phyloP scores from a whole-genome alignment of 129 eudicot genomes.

The Helichrysum umbraculigerum region DNA sequence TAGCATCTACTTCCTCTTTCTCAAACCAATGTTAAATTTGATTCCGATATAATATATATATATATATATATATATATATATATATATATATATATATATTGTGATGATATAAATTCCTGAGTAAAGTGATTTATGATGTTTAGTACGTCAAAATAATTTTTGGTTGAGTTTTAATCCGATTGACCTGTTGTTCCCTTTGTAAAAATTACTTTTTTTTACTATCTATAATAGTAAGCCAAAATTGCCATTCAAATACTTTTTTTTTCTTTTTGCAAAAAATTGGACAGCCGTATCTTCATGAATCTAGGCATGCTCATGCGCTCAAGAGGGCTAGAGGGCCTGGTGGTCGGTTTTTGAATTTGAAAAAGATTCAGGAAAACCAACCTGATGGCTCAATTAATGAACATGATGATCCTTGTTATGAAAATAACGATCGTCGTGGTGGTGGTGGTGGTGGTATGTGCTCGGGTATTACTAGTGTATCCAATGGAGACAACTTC shows the following conservation, averaged over 20 bases:
- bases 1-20: background rate
- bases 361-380: conserved; percentile 49
- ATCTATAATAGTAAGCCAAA: no score
- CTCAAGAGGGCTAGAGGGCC: conserved; percentile 79
- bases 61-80: no score
- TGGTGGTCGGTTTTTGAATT: conserved; percentile 72
- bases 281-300: conserved; percentile 81
- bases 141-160: background rate
- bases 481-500: conserved; percentile 34
- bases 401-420: conserved; percentile 29
- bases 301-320: conserved; percentile 83
- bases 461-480: conserved; percentile 41
- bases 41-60: no score
- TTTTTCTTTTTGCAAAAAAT: background rate
- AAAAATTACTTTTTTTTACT: no score
- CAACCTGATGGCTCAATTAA: conserved; percentile 16
- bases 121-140: background rate
- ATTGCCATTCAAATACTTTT: background rate
- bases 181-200: background rate
- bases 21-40: no score
- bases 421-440: conserved; percentile 22
- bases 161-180: background rate
- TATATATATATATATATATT: no score
- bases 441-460: conserved; percentile 33
- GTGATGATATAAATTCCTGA: background rate